Conservation (phyloP, 163 green algal genomes). For the Scenedesmus sp. region DNA sequence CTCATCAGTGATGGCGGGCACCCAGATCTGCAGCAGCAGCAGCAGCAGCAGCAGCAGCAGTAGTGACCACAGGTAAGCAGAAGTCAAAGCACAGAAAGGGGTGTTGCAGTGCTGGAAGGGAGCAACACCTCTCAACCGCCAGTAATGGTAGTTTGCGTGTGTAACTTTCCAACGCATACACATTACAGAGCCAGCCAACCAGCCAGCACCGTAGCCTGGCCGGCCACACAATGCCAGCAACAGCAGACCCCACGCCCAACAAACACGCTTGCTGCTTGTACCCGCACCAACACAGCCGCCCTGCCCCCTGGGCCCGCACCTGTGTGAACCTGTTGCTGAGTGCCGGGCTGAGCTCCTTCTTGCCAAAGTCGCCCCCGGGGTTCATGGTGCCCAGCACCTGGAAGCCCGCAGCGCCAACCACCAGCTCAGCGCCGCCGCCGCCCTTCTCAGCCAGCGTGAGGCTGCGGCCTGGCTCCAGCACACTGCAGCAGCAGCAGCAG, state of each 20-base stretch:
- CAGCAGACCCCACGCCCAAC: not conserved
- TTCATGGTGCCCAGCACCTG: slow-evolving; percentile 99
- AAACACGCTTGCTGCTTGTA: not conserved
- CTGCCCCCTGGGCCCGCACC: slow-evolving; percentile 51
- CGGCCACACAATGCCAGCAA: not conserved
- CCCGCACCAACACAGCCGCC: not conserved
- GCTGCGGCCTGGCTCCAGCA: slow-evolving; percentile 88
- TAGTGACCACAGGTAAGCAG: too few species aligned
- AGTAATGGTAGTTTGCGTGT: not conserved
- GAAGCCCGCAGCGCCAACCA: slow-evolving; percentile 90
- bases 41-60: not conserved
- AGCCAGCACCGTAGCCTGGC: too few species aligned
- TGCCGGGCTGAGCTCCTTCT: slow-evolving; percentile 98
- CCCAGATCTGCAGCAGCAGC: slow-evolving; percentile 86
- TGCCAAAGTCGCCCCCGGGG: slow-evolving; percentile 98
- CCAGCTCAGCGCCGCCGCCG: slow-evolving; percentile 86
- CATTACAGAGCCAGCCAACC: not conserved
- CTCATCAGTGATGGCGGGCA: slow-evolving; percentile 84
- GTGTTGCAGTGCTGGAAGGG: not conserved
- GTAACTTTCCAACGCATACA: not conserved
- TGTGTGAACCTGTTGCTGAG: slow-evolving; percentile 96
- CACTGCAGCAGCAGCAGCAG: slow-evolving; percentile 65
- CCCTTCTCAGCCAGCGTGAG: slow-evolving; percentile 97
- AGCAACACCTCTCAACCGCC: not conserved
- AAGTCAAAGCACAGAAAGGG: too few species aligned